Evolutionary conservation across 176 grass and related monocot genomes (phyloP), one percentile per base, ranked within the genome.

Genomic region (Themeda triandra): DNA sequence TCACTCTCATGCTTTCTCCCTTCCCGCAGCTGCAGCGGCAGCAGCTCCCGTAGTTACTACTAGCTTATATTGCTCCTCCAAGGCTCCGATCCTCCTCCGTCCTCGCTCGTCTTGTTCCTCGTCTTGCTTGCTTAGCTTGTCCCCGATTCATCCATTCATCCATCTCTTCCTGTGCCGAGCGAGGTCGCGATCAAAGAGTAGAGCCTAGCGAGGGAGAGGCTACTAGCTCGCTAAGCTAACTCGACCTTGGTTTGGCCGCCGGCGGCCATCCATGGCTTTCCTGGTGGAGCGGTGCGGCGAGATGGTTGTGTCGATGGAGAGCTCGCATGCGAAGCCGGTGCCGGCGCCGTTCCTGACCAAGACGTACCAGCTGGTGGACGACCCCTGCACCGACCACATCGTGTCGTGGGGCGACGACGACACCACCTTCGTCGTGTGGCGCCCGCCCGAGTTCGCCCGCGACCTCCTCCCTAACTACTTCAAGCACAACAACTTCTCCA

Each of bases 401-500:
- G 96, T 99, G 32, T 96, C 96, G 11, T 99, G 96, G 96, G 96
- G 96, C 0, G 96, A 92, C 30, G 87, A 94, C 41, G 90, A 94
- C 53, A 76, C 87, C 72, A 99, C 93, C 81, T 96, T 99, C 88
- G 96, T 99, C n/a, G 91, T 99, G 6, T 99, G 96, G 96, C 88
- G 89, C 9, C 91, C 96, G 69, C 88, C 91, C 19, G 91, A 94
- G 87, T 96, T 99, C 79, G 83, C 93, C 23, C 87, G 96, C 53
- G 96, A 99, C 74, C 92, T 99, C 84, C 87, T 99, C 62, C 93
- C 93, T 2, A 95, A 91, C 84, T 99, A 94, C 94, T 99, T 99
- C 93, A 99, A 99, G 86, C 96, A 99, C 91, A 94, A 94, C 81
- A 99, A 99, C 89, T 96, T 99, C 89, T 96, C 96, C 18, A 99